These are phyloP conservation scores for Yarrowia galli DNA, from an alignment of 1,139 yeast genomes.

Conservation along the genomic window DNA sequence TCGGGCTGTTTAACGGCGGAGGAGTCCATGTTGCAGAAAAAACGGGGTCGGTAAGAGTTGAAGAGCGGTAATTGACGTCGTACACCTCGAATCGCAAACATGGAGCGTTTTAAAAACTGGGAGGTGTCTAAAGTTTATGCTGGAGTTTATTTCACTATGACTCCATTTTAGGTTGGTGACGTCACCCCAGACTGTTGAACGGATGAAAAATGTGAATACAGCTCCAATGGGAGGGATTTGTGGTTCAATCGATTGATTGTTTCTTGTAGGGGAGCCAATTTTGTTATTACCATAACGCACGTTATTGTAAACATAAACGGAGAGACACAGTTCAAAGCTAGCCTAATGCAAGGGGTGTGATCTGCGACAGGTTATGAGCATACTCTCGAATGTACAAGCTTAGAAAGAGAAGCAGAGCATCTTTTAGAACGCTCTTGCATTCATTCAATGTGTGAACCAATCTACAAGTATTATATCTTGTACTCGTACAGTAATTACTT, in stretches of 20 bases:
- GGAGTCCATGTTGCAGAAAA: slow-evolving; percentile 38
- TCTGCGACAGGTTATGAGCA: neutral
- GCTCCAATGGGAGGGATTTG: too few relatives aligned
- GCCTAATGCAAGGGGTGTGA: slow-evolving; percentile 18
- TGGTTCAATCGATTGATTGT: too few relatives aligned
- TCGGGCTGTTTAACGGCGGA: slow-evolving; percentile 43
- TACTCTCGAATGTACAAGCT: too few relatives aligned
- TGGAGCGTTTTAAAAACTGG: slow-evolving; percentile 26
- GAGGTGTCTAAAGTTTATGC: slow-evolving; percentile 27
- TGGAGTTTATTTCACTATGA: neutral
- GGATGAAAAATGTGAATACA: neutral
- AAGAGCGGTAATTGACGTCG: slow-evolving; percentile 17
- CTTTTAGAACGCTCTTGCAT: neutral
- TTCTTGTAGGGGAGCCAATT: too few relatives aligned
- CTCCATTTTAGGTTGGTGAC: slow-evolving; percentile 19
- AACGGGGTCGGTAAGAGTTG: slow-evolving; percentile 7
- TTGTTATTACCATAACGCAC: too few relatives aligned
- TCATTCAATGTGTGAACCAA: neutral
- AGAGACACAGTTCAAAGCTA: neutral
- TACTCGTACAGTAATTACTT: too few relatives aligned
- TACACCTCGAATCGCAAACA: slow-evolving; percentile 33
- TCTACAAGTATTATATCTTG: too few relatives aligned
- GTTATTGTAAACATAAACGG: too few relatives aligned
- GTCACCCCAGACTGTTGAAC: neutral
- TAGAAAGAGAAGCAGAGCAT: neutral